phyloP scores from a whole-genome alignment of 202 grass and related monocot genomes.

The Dendrocalamus latiflorus region DNA sequence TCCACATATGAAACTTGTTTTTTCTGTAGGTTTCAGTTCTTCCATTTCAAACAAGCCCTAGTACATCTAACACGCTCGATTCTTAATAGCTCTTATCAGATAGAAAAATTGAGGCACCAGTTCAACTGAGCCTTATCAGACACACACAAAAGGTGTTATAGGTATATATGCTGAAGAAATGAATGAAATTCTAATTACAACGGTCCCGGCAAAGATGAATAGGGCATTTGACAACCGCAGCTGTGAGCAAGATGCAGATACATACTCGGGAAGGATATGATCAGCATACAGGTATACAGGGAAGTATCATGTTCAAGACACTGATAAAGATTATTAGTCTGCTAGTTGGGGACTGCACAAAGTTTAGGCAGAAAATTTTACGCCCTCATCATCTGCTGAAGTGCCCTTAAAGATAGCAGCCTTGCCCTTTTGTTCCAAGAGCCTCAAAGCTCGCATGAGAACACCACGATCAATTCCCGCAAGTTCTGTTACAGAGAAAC shows the following conservation, averaged over 20 bases:
- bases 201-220: background rate
- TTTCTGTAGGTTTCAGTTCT: background rate
- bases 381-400: slow-evolving; percentile 76
- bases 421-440: slow-evolving; percentile 86
- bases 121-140: background rate
- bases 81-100: background rate
- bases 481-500: slow-evolving; percentile 57
- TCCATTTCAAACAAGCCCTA: background rate
- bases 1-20: background rate
- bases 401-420: slow-evolving; percentile 80
- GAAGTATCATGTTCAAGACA: background rate
- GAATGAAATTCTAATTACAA: background rate
- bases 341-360: background rate
- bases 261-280: background rate
- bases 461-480: slow-evolving; percentile 81
- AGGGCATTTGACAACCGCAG: background rate
- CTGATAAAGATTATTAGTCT: background rate
- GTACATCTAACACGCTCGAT: background rate
- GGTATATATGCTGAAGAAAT: background rate
- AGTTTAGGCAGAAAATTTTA: slow-evolving; percentile 75
- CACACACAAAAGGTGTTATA: background rate
- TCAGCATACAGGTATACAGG: background rate
- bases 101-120: background rate
- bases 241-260: background rate
- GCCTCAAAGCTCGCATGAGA: slow-evolving; percentile 64